Conservation (phyloP, 805 yeast genomes). For the Yamadazyma sp. region DNA sequence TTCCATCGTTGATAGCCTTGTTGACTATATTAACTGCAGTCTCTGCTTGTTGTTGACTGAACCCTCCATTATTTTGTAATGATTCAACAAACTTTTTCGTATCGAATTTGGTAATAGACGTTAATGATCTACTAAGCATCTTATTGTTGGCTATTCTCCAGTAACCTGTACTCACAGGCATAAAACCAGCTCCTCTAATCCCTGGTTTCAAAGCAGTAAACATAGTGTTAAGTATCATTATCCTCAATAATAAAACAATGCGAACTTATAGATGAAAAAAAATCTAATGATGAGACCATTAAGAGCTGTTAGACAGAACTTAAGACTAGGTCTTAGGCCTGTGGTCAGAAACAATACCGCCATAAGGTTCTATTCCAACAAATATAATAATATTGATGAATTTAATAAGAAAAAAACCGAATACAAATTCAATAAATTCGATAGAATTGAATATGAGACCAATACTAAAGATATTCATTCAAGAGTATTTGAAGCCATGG, state of each 20-base stretch:
- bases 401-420: constrained; percentile 32
- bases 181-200: too few relatives aligned
- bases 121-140: constrained; percentile 4
- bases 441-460: not conserved
- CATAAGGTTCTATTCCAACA: constrained; percentile 5
- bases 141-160: too few relatives aligned
- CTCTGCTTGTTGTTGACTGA: constrained; percentile 72
- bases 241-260: not conserved
- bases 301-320: too few relatives aligned
- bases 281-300: too few relatives aligned
- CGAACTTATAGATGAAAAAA: too few relatives aligned
- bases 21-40: constrained; percentile 73
- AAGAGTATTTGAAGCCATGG: constrained; percentile 12
- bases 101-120: constrained; percentile 55
- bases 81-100: constrained; percentile 71
- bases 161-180: too few relatives aligned
- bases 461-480: constrained; percentile 5
- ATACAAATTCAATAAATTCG: constrained; percentile 7
- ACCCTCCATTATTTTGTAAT: constrained; percentile 64
- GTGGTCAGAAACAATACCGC: too few relatives aligned
- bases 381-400: constrained; percentile 27
- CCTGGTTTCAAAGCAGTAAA: not conserved
- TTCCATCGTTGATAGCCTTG: constrained; percentile 76
- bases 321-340: too few relatives aligned
- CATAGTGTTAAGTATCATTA: not conserved